Base-by-base conservation (phyloP, 2,329 filamentous ascomycete genomes). In the Cladosporium sp. region DNA sequence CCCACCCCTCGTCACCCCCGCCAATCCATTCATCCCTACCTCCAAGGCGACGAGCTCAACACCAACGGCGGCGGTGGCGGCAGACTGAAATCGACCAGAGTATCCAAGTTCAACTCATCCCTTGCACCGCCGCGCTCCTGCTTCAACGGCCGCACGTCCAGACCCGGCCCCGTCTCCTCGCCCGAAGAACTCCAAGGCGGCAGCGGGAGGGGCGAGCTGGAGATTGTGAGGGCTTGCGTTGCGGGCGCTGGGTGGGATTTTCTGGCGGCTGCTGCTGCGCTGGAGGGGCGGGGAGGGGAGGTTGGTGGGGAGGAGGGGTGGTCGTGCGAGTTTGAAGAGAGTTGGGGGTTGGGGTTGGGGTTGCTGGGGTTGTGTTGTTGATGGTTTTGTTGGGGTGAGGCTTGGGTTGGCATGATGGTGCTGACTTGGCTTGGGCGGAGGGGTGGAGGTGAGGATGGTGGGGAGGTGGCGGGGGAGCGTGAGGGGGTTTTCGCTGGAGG, bases 21-120 rank as follows among this genome's bases (percentile, higher is more conserved):
- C n/a, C n/a, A n/a, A n/a, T n/a, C n/a, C n/a, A n/a, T n/a, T n/a
- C n/a, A n/a, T n/a, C n/a, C n/a, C n/a, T n/a, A 48, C 24, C 18
- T 50, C 47, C 47, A 50, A 20, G 47, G 47, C 40, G 40, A 43
- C 30, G 47, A 50, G 15, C 51, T 55, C 38, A 49, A 52, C 12
- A 51, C 55, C 40, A 58, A 45, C 2, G 52, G 57, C 42, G 57
- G 57, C 24, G 57, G 57, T 13, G 56, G 56, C 37, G 57, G 57
- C 36, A 59, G 36, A 32, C 55, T 58, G 38, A 59, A 59, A 36
- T 59, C 57, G 13, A 34, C 37, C 39, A 57, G 17, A 19, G 52
- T 55, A 17, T 38, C 52, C 41, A n/a, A n/a, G n/a, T n/a, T n/a
- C n/a, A 53, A 7, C 18, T 51, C 42, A 17, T 29, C 43, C 8